Base-by-base conservation (phyloP, 73 alveolate species). In the Symbiodinium pilosum region DNA sequence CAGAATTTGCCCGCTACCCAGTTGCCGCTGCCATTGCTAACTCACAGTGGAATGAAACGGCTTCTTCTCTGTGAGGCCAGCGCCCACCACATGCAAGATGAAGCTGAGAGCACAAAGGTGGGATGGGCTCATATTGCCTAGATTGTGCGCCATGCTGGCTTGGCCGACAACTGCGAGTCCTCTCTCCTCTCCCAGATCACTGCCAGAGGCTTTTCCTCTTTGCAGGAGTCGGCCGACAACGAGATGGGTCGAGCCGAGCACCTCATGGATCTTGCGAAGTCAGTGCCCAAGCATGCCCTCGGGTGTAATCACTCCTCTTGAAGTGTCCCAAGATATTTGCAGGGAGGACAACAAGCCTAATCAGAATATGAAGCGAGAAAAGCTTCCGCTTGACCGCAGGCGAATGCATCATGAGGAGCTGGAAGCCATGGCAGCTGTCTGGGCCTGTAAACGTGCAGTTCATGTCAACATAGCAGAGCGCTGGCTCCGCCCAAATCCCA, bases 361-460 rank as follows among this genome's bases (percentile, higher is more conserved):
- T n/a, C n/a, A n/a, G n/a, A n/a, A n/a, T n/a, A n/a, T n/a, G n/a
- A n/a, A n/a, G n/a, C n/a, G n/a, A n/a, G n/a, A n/a, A n/a, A n/a
- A n/a, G n/a, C n/a, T n/a, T n/a, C n/a, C 59, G 21, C 59, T 47
- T 47, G 59, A 47, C 59, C 59, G 6, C 21, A 89, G 96, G 96
- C 75, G 77, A 47, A 89, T 89, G 96, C 96, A 89, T 43, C 75
- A 89, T 39, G 96, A 89, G 51, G 96, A 89, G 75, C 64, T 89
- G 36, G 87, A 89, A 69, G 96, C 96, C 43, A 89, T 89, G 96
- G 96, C 96, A 7, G 96, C 96, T 8, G 96, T 5, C 9, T 20
- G 73, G 77, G 38, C 77, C 77, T 64, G 16, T n/a, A n/a, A n/a
- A n/a, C n/a, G n/a, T n/a, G n/a, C n/a, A n/a, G n/a, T n/a, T n/a